A percentile compares a stretch with the other conserved stretches of the same genome.
These are phyloP conservation scores for Trametes gibbosa DNA, from an alignment of 768 basidiomycete species.

Conservation along the genomic window DNA sequence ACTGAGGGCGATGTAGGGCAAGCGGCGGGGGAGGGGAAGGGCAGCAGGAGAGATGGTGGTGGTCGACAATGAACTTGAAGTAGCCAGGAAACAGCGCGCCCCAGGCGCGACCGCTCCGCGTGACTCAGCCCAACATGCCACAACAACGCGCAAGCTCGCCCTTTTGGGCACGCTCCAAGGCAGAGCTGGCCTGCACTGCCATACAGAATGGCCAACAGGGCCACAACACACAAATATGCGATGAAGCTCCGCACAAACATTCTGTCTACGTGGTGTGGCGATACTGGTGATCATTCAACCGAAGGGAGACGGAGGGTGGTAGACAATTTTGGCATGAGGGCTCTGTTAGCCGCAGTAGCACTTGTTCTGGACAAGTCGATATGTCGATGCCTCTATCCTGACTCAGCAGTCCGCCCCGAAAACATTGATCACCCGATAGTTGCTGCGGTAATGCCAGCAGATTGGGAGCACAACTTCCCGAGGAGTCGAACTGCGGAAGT, in stretches of 20 bases:
- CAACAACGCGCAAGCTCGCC: conserved; percentile 23
- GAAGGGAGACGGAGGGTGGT: too few species aligned
- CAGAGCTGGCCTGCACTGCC: too few species aligned
- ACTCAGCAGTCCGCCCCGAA: too few species aligned
- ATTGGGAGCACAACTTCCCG: too few species aligned
- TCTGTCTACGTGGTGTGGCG: neutral
- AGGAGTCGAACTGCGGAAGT: too few species aligned
- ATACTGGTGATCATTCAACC: neutral
- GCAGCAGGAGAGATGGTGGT: conserved; percentile 17
- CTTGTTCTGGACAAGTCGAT: too few species aligned
- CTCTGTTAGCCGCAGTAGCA: neutral
- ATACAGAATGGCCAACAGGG: too few species aligned
- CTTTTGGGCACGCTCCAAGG: conserved; percentile 8
- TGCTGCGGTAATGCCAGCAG: neutral
- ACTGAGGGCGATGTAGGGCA: neutral
- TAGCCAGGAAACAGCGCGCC: conserved; percentile 23
- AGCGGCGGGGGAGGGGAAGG: conserved; percentile 8
- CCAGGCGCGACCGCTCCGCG: conserved; percentile 21
- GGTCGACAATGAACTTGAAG: conserved; percentile 21
- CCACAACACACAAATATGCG: too few species aligned
- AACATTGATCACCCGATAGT: too few species aligned
- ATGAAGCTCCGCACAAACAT: neutral
- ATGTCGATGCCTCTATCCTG: too few species aligned
- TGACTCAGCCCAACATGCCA: conserved; percentile 26
- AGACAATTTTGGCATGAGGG: too few species aligned